Evolutionary conservation across 768 basidiomycete genomes (phyloP).

Genomic region (Boletales sp.): DNA sequence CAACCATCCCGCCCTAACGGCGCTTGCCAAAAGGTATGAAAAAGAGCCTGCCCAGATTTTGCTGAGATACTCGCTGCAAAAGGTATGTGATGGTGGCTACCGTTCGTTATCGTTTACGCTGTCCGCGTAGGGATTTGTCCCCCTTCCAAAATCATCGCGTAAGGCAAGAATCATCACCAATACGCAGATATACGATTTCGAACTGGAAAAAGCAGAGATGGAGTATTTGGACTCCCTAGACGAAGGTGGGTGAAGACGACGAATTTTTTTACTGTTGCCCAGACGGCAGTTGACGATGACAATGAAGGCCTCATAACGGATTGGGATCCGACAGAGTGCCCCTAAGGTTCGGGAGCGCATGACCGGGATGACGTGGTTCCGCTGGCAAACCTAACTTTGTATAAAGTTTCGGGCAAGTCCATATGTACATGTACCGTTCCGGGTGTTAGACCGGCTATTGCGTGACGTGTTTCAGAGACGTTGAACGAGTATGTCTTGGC

Average conservation of each 20-base stretch:
- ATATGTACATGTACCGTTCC: background rate
- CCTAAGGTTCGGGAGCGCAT: conserved; percentile 5
- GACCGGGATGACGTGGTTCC: conserved; percentile 5
- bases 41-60: conserved; percentile 60
- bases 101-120: background rate
- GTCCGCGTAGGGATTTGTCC: conserved; percentile 38
- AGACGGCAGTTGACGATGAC: conserved; percentile 1
- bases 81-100: conserved; percentile 38
- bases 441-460: background rate
- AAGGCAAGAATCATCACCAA: conserved; percentile 55
- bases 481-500: background rate
- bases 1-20: conserved; percentile 48
- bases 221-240: conserved; percentile 48
- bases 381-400: conserved; percentile 20
- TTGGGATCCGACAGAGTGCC: conserved; percentile 8
- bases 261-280: background rate
- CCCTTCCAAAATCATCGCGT: conserved; percentile 62
- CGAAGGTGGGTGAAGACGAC: conserved; percentile 37
- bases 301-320: conserved; percentile 2
- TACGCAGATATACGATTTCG: conserved; percentile 60
- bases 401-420: background rate
- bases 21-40: conserved; percentile 49
- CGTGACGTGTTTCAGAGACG: background rate
- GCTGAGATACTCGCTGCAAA: conserved; percentile 60
- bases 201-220: conserved; percentile 49